These are phyloP conservation scores for Globisporangium carolinianum DNA, from an alignment of 352 stramenopile species.

Conservation along the genomic window DNA sequence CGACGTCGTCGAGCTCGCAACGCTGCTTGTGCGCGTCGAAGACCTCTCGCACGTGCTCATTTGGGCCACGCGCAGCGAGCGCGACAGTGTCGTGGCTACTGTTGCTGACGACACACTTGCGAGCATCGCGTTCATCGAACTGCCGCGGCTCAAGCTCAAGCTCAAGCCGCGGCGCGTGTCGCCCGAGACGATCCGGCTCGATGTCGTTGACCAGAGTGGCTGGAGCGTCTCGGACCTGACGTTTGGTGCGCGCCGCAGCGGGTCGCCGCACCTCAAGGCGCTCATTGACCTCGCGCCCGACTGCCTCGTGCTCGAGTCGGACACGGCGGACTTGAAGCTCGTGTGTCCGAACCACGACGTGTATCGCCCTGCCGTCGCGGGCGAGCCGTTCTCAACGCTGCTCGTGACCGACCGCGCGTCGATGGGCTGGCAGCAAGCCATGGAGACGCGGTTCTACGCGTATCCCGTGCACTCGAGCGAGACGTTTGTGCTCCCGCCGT, in stretches of 20 bases:
- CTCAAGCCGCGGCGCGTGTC: constrained; percentile 71
- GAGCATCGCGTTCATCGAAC: constrained; percentile 93
- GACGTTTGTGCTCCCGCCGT: constrained; percentile 93
- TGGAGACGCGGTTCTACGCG: constrained; percentile 93
- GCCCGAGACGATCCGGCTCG: constrained; percentile 42
- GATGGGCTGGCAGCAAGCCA: constrained; percentile 78
- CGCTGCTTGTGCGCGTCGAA: constrained; percentile 92
- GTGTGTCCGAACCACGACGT: constrained; percentile 81
- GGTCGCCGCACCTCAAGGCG: constrained; percentile 42
- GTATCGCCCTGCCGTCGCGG: constrained; percentile 63
- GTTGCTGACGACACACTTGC: constrained; percentile 6
- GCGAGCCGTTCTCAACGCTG: constrained; percentile 75
- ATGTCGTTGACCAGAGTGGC: constrained; percentile 75
- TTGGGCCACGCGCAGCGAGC: constrained; percentile 64
- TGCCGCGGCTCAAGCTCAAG: constrained; percentile 96
- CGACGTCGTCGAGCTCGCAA: constrained; percentile 60
- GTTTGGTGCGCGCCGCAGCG: constrained; percentile 20
- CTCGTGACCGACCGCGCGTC: constrained; percentile 76
- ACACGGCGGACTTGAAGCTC: constrained; percentile 71
- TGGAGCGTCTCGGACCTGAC: constrained; percentile 79
- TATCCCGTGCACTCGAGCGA: constrained; percentile 97
- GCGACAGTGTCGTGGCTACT: background rate
- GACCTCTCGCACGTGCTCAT: constrained; percentile 96
- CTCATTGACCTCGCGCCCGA: constrained; percentile 49
- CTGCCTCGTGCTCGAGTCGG: constrained; percentile 68